Evolutionary conservation across 2,329 filamentous ascomycete genomes (phyloP).

Genomic region (Ascochyta lentis): DNA sequence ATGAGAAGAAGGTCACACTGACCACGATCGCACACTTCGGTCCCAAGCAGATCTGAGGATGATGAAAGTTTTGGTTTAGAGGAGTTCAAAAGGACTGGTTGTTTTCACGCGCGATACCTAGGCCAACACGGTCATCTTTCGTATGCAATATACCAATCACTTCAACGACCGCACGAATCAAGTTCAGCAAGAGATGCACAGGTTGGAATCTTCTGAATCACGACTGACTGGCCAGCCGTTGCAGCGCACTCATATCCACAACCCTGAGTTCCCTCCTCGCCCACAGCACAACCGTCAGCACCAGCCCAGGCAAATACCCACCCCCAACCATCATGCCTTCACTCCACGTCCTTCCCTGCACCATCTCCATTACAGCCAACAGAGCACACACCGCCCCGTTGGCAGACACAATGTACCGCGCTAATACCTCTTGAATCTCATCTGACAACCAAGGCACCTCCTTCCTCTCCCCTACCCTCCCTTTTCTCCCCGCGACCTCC

Average conservation of each 20-base stretch:
- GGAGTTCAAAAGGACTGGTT: not conserved
- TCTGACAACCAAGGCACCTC: slow-evolving; percentile 34
- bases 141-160: slow-evolving; percentile 8
- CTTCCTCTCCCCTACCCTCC: slow-evolving; percentile 17
- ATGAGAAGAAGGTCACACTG: not conserved
- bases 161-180: not conserved
- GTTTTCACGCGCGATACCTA: slow-evolving; percentile 10
- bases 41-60: not conserved
- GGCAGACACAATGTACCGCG: slow-evolving; percentile 64
- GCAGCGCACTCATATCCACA: slow-evolving; percentile 72
- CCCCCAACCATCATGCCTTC: slow-evolving; percentile 42
- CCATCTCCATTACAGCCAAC: slow-evolving; percentile 54
- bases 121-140: slow-evolving; percentile 5
- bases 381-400: slow-evolving; percentile 63
- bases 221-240: slow-evolving; percentile 51
- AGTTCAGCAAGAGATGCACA: not conserved
- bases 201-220: not conserved
- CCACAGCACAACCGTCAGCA: slow-evolving; percentile 67
- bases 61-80: not conserved
- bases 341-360: slow-evolving; percentile 29
- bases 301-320: slow-evolving; percentile 54
- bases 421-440: slow-evolving; percentile 56
- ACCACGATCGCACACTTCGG: not conserved
- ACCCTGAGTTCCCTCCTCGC: slow-evolving; percentile 71
- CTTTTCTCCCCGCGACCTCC: slow-evolving; percentile 13